phyloP scores from a whole-genome alignment of 1,139 yeast genomes.

The Nakaseomyces sp. region DNA sequence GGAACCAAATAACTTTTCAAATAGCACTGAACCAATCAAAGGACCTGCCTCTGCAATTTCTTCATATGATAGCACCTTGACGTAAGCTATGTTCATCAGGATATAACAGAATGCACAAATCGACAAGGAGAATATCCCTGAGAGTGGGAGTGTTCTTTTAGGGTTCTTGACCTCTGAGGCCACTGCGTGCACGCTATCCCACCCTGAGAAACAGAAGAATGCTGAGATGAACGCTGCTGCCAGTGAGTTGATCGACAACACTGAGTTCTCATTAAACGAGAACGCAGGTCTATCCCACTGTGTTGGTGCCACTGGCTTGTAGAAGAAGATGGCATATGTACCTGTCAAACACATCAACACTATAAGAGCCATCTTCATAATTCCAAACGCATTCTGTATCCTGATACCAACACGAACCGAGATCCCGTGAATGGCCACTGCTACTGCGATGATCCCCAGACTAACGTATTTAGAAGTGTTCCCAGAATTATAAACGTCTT shows the following conservation, averaged over 20 bases:
- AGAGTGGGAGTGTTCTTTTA: conserved; percentile 45
- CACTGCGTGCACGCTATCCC: conserved; percentile 57
- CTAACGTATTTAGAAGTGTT: conserved; percentile 37
- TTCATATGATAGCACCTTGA: conserved; percentile 45
- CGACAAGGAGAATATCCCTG: conserved; percentile 49
- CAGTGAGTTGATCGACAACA: conserved; percentile 39
- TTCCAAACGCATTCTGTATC: conserved; percentile 51
- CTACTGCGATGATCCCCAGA: conserved; percentile 36
- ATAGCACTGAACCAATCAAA: conserved; percentile 49
- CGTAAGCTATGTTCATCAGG: conserved; percentile 48
- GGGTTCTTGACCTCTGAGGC: conserved; percentile 56
- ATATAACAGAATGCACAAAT: conserved; percentile 45
- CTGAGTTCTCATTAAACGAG: conserved; percentile 23
- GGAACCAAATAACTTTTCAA: conserved; percentile 48
- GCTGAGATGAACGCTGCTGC: conserved; percentile 53
- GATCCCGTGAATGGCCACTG: conserved; percentile 44
- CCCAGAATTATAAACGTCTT: conserved; percentile 26
- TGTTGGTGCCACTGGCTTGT: conserved; percentile 8
- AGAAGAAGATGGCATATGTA: conserved; percentile 40
- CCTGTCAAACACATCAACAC: conserved; percentile 44
- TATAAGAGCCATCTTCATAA: conserved; percentile 42
- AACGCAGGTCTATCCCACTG: conserved; percentile 12
- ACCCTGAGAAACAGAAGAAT: conserved; percentile 53
- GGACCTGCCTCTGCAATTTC: conserved; percentile 50
- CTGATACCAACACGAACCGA: conserved; percentile 46